Base-by-base conservation (phyloP, 2,329 filamentous ascomycete species). In the Rachicladosporium sp. region DNA sequence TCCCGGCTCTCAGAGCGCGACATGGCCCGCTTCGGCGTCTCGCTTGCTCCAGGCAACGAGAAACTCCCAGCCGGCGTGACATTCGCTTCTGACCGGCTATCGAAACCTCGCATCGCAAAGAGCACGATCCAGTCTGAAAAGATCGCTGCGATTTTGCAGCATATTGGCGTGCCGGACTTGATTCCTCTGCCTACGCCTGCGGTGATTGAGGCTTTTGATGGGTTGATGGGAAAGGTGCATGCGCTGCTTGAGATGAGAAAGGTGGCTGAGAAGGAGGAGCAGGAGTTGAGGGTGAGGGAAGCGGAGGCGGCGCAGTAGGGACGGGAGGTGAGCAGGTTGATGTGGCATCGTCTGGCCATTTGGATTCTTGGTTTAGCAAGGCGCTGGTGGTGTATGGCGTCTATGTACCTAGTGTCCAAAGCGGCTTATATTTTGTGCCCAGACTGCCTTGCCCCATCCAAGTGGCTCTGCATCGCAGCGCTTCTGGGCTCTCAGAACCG, bases 1-100 rank as follows among this genome's bases (percentile, higher is more conserved):
- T 34, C 15, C 21, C 45, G 29, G 78, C 80, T 59, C 77, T 95
- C 48, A 77, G 76, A 4, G 71, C 80, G 35, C 76, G 82, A 49
- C 82, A 93, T 62, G 80, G 88, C 63, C 62, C 74, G 46, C 72
- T 96, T 89, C 55, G 91, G 89, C 46, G 82, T 98, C 7, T 76
- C 81, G 6, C 34, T 38, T 21, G 78, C 50, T 7, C 49, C 42
- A 19, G 43, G 84, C 48, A 82, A 89, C 56, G 89, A 96, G 41
- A 82, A 89, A 21, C 71, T 95, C 31, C 78, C 81, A 2, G 82
- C 80, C 6, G 89, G 91, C 5, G 84, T 94, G 29, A 81, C 84
- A 10, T 96, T 96, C 71, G 83, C 89, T 9, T 86, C 86, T 21
- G 83, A 89, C 51, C 80, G 77, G 58, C 75, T 89, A 43, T 79